These are phyloP conservation scores for Trebouxia sp. DNA, from an alignment of 139 green algal species.

Conservation along the genomic window DNA sequence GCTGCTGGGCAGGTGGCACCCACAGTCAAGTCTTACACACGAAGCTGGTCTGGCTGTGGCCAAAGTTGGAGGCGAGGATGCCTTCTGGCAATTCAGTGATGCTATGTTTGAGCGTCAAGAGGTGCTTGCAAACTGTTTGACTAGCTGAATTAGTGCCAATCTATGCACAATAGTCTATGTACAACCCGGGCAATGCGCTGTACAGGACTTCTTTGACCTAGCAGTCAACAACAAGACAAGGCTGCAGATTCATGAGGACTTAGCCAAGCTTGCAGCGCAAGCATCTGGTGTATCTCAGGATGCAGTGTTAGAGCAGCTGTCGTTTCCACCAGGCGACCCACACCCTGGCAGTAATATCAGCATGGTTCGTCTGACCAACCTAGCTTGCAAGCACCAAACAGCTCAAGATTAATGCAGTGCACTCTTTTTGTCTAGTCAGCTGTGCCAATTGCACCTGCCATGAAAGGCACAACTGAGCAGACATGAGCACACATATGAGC, in stretches of 20 bases:
- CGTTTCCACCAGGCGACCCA: background rate
- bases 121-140: background rate
- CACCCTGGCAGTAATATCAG: conserved; percentile 23
- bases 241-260: background rate
- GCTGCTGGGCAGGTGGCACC: conserved; percentile 23
- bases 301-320: background rate
- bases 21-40: conserved; percentile 16
- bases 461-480: no score
- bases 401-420: no score
- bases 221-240: conserved; percentile 7
- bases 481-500: no score
- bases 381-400: no score
- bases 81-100: conserved; percentile 22
- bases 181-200: background rate
- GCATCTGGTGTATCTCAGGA: background rate
- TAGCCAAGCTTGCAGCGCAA: conserved; percentile 14
- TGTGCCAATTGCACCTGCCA: no score
- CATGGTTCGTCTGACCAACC: no score
- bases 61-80: conserved; percentile 5
- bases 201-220: conserved; percentile 27
- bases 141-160: background rate
- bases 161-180: background rate
- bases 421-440: no score
- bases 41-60: conserved; percentile 27
- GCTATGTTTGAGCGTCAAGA: conserved; percentile 22